Conservation (phyloP, 2,329 filamentous ascomycete genomes). For the Colletotrichum chlorophyti region DNA sequence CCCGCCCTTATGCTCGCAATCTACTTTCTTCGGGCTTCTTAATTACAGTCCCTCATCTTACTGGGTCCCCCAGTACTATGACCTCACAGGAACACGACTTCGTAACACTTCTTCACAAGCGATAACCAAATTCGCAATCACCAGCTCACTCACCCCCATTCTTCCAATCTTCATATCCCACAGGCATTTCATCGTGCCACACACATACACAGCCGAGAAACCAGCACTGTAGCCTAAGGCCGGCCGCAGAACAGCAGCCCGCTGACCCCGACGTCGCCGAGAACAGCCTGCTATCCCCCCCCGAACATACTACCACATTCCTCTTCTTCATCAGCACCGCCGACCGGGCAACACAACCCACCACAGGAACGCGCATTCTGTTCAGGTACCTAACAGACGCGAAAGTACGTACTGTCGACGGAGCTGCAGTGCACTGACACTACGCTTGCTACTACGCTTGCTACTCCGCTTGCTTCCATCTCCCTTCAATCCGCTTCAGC, state of each 20-base stretch:
- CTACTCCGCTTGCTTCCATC: background rate
- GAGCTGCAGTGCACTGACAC: constrained; percentile 18
- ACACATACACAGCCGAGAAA: background rate
- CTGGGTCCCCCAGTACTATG: constrained; percentile 24
- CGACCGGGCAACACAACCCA: background rate
- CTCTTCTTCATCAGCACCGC: constrained; percentile 11
- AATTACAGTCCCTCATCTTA: constrained; percentile 5
- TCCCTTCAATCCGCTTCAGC: constrained; percentile 7
- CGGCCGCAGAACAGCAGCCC: constrained; percentile 22
- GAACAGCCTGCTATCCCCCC: too few relatives aligned
- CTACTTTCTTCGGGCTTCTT: constrained; percentile 4
- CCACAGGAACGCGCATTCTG: background rate
- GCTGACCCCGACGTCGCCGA: background rate
- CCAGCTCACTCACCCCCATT: background rate
- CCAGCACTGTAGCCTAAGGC: background rate
- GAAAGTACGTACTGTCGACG: constrained; percentile 18
- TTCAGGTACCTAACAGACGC: background rate
- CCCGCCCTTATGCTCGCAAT: constrained; percentile 9
- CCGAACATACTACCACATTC: background rate
- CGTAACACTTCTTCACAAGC: constrained; percentile 5
- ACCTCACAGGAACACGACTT: constrained; percentile 26
- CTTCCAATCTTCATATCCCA: background rate
- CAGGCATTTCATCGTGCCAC: background rate
- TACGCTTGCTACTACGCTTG: too few relatives aligned
- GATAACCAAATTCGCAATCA: background rate